Evolutionary conservation across 2,329 filamentous ascomycete species (phyloP).

Genomic region (Chaetothyriales sp.): DNA sequence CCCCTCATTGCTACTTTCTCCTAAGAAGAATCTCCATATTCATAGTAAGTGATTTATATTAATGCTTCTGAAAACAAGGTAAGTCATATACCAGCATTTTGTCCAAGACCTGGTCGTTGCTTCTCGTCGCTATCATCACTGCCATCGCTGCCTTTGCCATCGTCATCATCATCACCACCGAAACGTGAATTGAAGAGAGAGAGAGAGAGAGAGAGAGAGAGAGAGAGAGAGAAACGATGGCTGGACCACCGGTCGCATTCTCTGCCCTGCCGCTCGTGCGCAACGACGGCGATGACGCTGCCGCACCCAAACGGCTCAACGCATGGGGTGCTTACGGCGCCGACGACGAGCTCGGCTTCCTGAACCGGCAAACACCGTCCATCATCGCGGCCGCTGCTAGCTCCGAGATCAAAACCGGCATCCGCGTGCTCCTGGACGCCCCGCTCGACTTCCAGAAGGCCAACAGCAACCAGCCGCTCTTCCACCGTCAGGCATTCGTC

Average conservation of each 20-base stretch:
- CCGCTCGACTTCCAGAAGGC: constrained; percentile 23
- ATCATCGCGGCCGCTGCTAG: constrained; percentile 29
- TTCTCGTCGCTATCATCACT: no score
- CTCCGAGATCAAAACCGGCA: constrained; percentile 31
- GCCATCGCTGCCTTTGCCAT: neutral
- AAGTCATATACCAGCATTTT: neutral
- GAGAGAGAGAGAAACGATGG: no score
- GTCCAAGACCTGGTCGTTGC: neutral
- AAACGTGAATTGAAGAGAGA: neutral
- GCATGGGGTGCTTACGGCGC: constrained; percentile 44
- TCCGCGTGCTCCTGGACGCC: constrained; percentile 21
- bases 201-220: no score
- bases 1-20: neutral
- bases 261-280: constrained; percentile 31
- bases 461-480: constrained; percentile 21
- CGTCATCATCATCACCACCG: neutral
- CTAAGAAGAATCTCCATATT: neutral
- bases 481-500: constrained; percentile 20
- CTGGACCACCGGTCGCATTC: constrained; percentile 17
- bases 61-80: neutral
- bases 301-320: constrained; percentile 28
- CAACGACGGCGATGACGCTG: constrained; percentile 25
- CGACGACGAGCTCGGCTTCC: constrained; percentile 39
- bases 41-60: neutral
- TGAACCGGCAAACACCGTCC: constrained; percentile 42